These are phyloP conservation scores for Akebia trifoliata DNA, from an alignment of 164 flowering plant genomes.

Conservation along the genomic window DNA sequence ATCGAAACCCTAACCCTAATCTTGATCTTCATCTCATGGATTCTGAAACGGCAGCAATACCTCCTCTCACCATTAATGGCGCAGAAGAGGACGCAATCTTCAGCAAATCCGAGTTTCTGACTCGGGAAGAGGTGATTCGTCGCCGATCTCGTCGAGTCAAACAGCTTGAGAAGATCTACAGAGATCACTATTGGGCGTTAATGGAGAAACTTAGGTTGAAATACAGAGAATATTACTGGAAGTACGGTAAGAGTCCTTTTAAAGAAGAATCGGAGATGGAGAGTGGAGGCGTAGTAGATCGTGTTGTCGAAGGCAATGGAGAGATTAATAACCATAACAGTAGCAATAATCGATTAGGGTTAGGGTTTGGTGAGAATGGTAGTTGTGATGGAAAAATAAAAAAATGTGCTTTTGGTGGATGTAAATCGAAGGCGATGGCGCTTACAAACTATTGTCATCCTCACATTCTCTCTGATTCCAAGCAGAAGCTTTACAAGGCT, in stretches of 20 bases:
- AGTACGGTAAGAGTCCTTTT: slow-evolving; percentile 57
- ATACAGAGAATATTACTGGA: slow-evolving; percentile 65
- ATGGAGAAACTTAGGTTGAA: slow-evolving; percentile 60
- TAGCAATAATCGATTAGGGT: slow-evolving; percentile 1
- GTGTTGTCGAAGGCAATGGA: slow-evolving; percentile 14
- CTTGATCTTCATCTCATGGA: slow-evolving; percentile 4
- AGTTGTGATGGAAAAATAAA: slow-evolving; percentile 10
- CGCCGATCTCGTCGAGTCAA: slow-evolving; percentile 44
- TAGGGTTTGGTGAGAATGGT: slow-evolving; percentile 13
- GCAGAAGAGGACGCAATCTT: slow-evolving; percentile 30
- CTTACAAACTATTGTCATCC: slow-evolving; percentile 63
- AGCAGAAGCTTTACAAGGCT: slow-evolving; percentile 72
- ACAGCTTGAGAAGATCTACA: slow-evolving; percentile 37
- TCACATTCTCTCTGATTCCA: slow-evolving; percentile 62
- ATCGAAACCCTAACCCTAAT: slow-evolving; percentile 14
- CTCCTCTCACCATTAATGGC: slow-evolving; percentile 22
- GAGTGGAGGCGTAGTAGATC: slow-evolving; percentile 13
- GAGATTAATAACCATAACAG: slow-evolving; percentile 12
- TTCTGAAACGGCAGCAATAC: not conserved
- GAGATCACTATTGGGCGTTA: slow-evolving; percentile 58
- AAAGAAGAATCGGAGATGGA: slow-evolving; percentile 33
- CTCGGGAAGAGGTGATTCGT: slow-evolving; percentile 46
- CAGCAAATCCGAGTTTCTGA: slow-evolving; percentile 32
- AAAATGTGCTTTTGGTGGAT: slow-evolving; percentile 46
- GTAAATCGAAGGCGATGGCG: slow-evolving; percentile 83